These are phyloP conservation scores for Fusarium sororula DNA, from an alignment of 2,329 filamentous ascomycete genomes.

Conservation along the genomic window DNA sequence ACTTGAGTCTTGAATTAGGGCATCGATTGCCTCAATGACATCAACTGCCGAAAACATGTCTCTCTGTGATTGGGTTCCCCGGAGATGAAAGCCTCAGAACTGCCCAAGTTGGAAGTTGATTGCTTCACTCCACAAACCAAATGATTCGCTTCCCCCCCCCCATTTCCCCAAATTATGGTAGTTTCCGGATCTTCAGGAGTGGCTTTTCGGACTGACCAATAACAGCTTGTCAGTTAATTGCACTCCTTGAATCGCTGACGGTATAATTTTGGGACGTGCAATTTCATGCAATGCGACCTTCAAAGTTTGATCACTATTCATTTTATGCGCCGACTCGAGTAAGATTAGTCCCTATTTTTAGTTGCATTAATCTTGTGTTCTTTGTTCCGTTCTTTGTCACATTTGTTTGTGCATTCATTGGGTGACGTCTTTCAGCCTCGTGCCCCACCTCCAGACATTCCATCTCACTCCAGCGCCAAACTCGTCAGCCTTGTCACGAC, in stretches of 20 bases:
- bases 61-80: slow-evolving; percentile 2
- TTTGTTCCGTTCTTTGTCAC: not conserved
- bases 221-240: slow-evolving; percentile 3
- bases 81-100: slow-evolving; percentile 18
- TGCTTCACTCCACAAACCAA: slow-evolving; percentile 10
- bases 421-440: slow-evolving; percentile 25
- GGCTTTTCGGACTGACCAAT: slow-evolving; percentile 30
- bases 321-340: slow-evolving; percentile 7
- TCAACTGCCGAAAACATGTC: slow-evolving; percentile 17
- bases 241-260: not conserved
- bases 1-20: not conserved
- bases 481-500: slow-evolving; percentile 35
- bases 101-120: not conserved
- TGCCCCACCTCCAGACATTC: slow-evolving; percentile 22
- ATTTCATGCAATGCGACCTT: slow-evolving; percentile 14
- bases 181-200: slow-evolving; percentile 41
- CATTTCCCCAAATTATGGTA: slow-evolving; percentile 37
- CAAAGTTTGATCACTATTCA: not conserved
- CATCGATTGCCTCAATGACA: slow-evolving; percentile 4
- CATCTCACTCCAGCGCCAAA: not conserved
- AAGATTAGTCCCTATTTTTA: slow-evolving; percentile 22
- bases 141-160: slow-evolving; percentile 1
- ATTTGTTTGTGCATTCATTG: slow-evolving; percentile 15
- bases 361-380: not conserved
- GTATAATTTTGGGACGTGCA: slow-evolving; percentile 2